A percentile compares a stretch with the other conserved stretches of the same genome.
Conservation (phyloP, 768 basidiomycete genomes). For the Trametes elegans region DNA sequence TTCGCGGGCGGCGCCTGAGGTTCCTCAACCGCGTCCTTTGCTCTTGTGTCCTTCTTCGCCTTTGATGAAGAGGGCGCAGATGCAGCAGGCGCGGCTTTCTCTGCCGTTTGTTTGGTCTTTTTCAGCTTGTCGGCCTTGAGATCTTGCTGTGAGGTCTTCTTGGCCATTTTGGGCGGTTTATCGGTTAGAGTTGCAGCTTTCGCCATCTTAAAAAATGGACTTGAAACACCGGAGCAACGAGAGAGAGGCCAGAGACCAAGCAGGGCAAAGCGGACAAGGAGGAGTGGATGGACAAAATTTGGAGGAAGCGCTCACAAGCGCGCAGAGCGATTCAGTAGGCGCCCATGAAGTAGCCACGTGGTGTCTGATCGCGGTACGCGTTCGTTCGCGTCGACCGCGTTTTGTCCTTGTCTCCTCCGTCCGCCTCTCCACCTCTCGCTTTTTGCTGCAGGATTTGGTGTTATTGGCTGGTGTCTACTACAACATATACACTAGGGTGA, state of each 20-base stretch:
- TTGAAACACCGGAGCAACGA: no score
- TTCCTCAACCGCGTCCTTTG: constrained; percentile 6
- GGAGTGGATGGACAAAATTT: constrained; percentile 2
- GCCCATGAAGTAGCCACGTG: constrained; percentile 17
- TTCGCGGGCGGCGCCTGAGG: background rate
- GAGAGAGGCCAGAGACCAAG: background rate
- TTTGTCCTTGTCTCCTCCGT: background rate
- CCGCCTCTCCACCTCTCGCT: background rate
- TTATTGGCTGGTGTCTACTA: no score
- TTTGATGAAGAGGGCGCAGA: background rate
- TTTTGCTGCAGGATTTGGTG: no score
- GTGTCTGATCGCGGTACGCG: constrained; percentile 5
- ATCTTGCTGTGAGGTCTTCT: constrained; percentile 22
- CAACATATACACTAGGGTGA: background rate
- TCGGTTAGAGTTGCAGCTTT: constrained; percentile 2
- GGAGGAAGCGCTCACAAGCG: constrained; percentile 2
- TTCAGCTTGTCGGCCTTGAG: constrained; percentile 17
- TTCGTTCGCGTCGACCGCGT: constrained; percentile 7
- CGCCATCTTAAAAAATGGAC: background rate
- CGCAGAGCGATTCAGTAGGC: background rate
- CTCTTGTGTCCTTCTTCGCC: constrained; percentile 11
- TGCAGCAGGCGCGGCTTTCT: background rate
- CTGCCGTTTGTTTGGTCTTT: constrained; percentile 4
- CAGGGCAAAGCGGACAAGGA: background rate
- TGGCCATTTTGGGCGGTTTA: constrained; percentile 16